Percentiles rank a stretch among this genome's conserved stretches.
These are phyloP conservation scores for Quercus agrifolia DNA, from an alignment of 306 rosid species.

Conservation along the genomic window DNA sequence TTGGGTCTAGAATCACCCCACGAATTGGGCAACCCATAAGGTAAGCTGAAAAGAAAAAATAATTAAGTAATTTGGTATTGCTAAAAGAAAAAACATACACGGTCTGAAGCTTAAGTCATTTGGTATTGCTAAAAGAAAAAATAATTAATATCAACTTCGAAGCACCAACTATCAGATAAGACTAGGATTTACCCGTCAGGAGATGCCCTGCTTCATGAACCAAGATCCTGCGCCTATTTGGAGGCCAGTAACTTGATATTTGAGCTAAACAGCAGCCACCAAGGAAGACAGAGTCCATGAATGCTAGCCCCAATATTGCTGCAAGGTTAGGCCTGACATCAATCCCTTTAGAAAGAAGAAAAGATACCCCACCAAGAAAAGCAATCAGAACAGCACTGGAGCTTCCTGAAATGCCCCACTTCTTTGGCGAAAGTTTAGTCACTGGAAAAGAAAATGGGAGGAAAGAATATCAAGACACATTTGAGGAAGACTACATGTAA, in stretches of 20 bases:
- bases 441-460: slow-evolving; percentile 39
- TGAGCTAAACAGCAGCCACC: slow-evolving; percentile 96
- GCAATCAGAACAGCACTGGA: slow-evolving; percentile 56
- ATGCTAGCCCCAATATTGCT: slow-evolving; percentile 70
- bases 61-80: too few species aligned
- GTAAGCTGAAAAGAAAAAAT: slow-evolving; percentile 49
- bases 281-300: slow-evolving; percentile 69
- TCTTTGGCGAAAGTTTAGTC: slow-evolving; percentile 82
- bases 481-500: background rate
- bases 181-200: slow-evolving; percentile 47
- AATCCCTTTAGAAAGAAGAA: slow-evolving; percentile 73
- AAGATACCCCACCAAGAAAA: slow-evolving; percentile 75
- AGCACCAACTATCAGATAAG: background rate
- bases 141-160: background rate
- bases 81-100: background rate
- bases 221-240: slow-evolving; percentile 72
- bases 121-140: background rate
- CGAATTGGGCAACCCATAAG: slow-evolving; percentile 95
- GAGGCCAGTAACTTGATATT: slow-evolving; percentile 96
- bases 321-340: slow-evolving; percentile 89
- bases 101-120: background rate
- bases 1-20: slow-evolving; percentile 91
- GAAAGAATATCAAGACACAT: background rate
- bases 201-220: slow-evolving; percentile 98
- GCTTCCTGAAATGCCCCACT: slow-evolving; percentile 88